Evolutionary conservation across 2,329 filamentous ascomycete species (phyloP), one percentile per base, ranked within the genome.

Genomic region (Fusarium stilboides): DNA sequence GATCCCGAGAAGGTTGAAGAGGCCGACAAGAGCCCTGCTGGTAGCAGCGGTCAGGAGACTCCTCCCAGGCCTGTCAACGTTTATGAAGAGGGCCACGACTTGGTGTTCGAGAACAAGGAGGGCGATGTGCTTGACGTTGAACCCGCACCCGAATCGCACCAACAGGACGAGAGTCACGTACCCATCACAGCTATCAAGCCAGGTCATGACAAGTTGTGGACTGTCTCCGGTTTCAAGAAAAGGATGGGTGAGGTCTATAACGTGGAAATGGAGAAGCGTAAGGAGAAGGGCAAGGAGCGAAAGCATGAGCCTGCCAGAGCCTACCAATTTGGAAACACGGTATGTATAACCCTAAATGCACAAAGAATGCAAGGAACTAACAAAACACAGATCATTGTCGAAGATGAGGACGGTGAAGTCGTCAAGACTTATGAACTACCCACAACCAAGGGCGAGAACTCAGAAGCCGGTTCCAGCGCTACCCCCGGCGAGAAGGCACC

Each of bases 371-470:
- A 31, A 10, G 13, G 26, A n/a, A 39, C 77, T 82, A 74, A 83
- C 73, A 15, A n/a, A 13, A 2, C 14, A 53, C 19, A 93, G 82
- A 93, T 97, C 69, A 95, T 97, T 76, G 92, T 97, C 17, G 93
- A 97, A 80, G 92, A 97, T 66, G 91, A 92, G 77, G 91, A 94
- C 72, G 93, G 93, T 43, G 93, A 97, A 77, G 93, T 97, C 33
- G 87, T 97, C 77, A 94, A 94, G 82, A 90, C 92, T 58, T 94
- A 94, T 76, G 90, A 94, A 68, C 86, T 95, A 28, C 90, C 91
- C 1, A 81, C 85, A 0, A 79, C 87, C 26, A 88, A 85, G 66
- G 62, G 51, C 1, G 71, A 68, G 7, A 40, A 42, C 19, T 65
- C 71, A 0, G 82, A 83, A 14, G 76, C 76, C 31, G 79, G 80